Evolutionary conservation across 495 filamentous ascomycete species (phyloP).

Genomic region (Pseudotulostoma volvatum): DNA sequence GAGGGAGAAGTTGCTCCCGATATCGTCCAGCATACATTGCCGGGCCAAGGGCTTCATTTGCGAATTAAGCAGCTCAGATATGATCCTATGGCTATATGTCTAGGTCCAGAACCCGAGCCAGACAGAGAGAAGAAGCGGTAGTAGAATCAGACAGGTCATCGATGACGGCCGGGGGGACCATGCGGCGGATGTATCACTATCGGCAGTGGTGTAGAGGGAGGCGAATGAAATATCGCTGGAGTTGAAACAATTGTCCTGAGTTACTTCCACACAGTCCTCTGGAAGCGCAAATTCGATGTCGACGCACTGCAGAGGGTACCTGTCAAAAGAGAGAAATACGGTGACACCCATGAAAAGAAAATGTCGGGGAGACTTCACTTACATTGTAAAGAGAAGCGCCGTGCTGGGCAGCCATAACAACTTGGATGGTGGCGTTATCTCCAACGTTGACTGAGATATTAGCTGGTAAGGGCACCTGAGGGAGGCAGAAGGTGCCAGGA

Average conservation of each 20-base stretch:
- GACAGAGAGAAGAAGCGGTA: background rate
- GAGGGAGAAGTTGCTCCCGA: too few relatives aligned
- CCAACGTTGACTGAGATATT: constrained; percentile 57
- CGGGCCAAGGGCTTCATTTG: too few relatives aligned
- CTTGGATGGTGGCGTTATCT: constrained; percentile 86
- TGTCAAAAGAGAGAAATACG: background rate
- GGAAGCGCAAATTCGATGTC: constrained; percentile 73
- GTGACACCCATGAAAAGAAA: background rate
- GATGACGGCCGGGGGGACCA: background rate
- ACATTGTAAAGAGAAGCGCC: constrained; percentile 87
- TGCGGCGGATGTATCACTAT: too few relatives aligned
- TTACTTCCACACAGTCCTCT: constrained; percentile 55
- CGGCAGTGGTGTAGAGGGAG: constrained; percentile 47
- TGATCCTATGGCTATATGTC: too few relatives aligned
- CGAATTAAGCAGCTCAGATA: too few relatives aligned
- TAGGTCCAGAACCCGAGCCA: too few relatives aligned
- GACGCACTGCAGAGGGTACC: constrained; percentile 49
- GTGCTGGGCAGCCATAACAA: constrained; percentile 78
- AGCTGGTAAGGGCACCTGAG: constrained; percentile 72
- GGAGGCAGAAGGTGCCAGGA: constrained; percentile 74
- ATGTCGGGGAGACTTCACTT: constrained; percentile 20
- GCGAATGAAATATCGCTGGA: constrained; percentile 56
- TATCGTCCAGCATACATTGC: too few relatives aligned
- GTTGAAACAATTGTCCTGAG: constrained; percentile 70
- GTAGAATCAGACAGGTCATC: background rate